A percentile compares a stretch with the other conserved stretches of the same genome.
These are phyloP conservation scores for Phialemoniopsis sp. DNA, from an alignment of 2,329 filamentous ascomycete genomes.

Conservation along the genomic window DNA sequence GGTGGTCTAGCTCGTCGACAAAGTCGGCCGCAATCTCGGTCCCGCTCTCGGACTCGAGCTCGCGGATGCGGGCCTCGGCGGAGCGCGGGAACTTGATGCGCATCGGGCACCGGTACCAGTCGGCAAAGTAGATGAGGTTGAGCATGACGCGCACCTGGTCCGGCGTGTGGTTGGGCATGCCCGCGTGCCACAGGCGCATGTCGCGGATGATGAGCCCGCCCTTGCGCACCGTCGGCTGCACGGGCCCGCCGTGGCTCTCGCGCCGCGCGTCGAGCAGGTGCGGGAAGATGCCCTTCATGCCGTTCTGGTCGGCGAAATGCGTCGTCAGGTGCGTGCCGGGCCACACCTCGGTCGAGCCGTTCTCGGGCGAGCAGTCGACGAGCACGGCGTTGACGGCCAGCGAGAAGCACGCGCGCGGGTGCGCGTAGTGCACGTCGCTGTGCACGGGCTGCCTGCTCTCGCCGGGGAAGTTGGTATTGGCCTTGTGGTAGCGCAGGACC, in stretches of 20 bases:
- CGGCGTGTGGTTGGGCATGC: slow-evolving; percentile 38
- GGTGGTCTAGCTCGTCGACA: slow-evolving; percentile 8
- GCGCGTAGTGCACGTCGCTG: slow-evolving; percentile 37
- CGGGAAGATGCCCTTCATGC: slow-evolving; percentile 17
- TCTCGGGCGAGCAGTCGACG: slow-evolving; percentile 35
- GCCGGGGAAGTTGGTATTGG: slow-evolving; percentile 10
- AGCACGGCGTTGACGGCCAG: slow-evolving; percentile 42
- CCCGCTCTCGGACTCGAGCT: slow-evolving; percentile 2
- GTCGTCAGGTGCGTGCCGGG: slow-evolving; percentile 33
- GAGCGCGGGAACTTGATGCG: slow-evolving; percentile 3
- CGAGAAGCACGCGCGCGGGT: slow-evolving; percentile 41
- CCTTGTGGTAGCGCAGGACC: slow-evolving; percentile 9
- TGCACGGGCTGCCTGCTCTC: slow-evolving; percentile 31
- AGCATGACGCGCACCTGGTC: slow-evolving; percentile 36
- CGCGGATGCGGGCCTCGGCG: neutral
- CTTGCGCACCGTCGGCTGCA: slow-evolving; percentile 34
- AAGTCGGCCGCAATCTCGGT: slow-evolving; percentile 5
- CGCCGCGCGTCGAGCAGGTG: slow-evolving; percentile 22
- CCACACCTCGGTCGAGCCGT: slow-evolving; percentile 48
- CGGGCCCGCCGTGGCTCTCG: slow-evolving; percentile 21
- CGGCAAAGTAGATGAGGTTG: slow-evolving; percentile 28
- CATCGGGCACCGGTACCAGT: slow-evolving; percentile 24
- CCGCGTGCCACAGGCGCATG: slow-evolving; percentile 43
- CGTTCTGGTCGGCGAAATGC: slow-evolving; percentile 21
- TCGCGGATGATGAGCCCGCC: slow-evolving; percentile 40